These are phyloP conservation scores for Suillus plorans DNA, from an alignment of 768 basidiomycete genomes.

Conservation along the genomic window DNA sequence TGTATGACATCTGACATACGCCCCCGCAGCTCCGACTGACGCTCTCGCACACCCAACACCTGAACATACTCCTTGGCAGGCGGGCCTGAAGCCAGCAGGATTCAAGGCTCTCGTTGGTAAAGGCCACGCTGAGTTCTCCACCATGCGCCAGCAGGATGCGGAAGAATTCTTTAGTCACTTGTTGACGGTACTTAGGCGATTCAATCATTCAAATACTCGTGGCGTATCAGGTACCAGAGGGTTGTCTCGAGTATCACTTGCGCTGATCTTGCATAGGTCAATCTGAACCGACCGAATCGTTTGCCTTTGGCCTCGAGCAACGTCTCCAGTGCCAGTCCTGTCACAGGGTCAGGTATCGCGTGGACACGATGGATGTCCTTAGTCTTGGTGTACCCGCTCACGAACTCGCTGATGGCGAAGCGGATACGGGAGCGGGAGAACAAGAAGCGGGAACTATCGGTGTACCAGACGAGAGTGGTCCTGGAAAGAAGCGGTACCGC, in stretches of 20 bases:
- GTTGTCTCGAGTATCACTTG: constrained; percentile 23
- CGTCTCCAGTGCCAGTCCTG: constrained; percentile 81
- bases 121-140: constrained; percentile 91
- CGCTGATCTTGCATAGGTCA: constrained; percentile 5
- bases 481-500: constrained; percentile 57
- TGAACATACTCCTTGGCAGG: constrained; percentile 48
- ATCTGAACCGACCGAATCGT: constrained; percentile 70
- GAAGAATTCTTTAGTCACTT: constrained; percentile 92
- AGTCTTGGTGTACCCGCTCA: constrained; percentile 76
- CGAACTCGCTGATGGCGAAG: constrained; percentile 24
- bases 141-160: constrained; percentile 96
- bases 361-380: constrained; percentile 74
- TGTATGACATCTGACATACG: constrained; percentile 5
- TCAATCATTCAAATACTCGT: constrained; percentile 48
- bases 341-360: constrained; percentile 76
- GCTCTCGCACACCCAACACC: constrained; percentile 31
- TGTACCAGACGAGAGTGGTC: background rate
- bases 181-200: constrained; percentile 67
- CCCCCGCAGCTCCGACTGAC: constrained; percentile 25
- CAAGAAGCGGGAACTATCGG: background rate
- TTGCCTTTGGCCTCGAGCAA: constrained; percentile 85
- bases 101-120: constrained; percentile 92
- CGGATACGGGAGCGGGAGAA: constrained; percentile 11
- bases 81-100: constrained; percentile 75
- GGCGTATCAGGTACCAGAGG: constrained; percentile 32